Percentiles rank a stretch among this genome's conserved stretches.
phyloP scores from a whole-genome alignment of 148 eudicot species.

The Chenopodium formosanum region DNA sequence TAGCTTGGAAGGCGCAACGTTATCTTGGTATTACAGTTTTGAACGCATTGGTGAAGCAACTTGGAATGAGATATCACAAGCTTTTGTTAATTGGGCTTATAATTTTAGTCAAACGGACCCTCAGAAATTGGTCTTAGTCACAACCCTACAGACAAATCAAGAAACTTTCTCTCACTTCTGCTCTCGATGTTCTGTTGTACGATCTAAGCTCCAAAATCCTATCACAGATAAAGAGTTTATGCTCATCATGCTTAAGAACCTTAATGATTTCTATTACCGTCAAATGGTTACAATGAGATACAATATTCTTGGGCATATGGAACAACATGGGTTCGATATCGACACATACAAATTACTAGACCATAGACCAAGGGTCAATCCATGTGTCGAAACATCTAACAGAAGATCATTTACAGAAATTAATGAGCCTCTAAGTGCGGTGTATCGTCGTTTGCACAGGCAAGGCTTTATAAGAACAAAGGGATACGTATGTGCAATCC shows the following conservation, averaged over 20 bases:
- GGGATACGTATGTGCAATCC: neutral
- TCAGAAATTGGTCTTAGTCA: no score
- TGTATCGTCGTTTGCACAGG: no score
- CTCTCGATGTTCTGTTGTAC: no score
- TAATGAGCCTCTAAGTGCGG: neutral
- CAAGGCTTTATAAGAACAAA: neutral
- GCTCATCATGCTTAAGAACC: no score
- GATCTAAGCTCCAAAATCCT: no score
- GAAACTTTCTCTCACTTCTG: no score
- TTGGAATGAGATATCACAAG: neutral
- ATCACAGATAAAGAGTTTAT: no score
- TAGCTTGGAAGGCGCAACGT: neutral
- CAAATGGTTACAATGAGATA: neutral
- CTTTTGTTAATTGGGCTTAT: no score
- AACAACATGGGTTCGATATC: neutral
- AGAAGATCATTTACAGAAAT: neutral
- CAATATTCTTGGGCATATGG: neutral
- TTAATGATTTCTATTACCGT: neutral
- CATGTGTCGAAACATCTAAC: neutral
- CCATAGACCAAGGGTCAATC: neutral
- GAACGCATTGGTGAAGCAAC: neutral
- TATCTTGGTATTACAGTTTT: neutral
- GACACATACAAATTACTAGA: neutral
- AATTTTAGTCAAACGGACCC: no score
- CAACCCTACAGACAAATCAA: no score